phyloP scores from a whole-genome alignment of 352 stramenopile species.

The Phytophthora hybrid region DNA sequence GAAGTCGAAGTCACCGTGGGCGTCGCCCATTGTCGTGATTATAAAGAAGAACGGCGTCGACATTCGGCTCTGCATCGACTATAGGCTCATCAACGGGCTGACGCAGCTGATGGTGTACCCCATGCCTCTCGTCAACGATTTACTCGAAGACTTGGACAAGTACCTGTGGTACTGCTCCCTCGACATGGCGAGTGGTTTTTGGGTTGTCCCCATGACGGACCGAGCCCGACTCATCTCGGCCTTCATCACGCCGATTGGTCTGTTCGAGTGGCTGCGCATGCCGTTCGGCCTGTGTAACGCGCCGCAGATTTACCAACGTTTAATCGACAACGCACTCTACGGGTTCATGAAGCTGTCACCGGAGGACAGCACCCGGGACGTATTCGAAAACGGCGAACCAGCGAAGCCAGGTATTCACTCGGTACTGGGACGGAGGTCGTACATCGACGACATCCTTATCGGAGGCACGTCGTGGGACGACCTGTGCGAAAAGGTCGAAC shows the following conservation, averaged over 20 bases:
- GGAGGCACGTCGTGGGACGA: too few relatives aligned
- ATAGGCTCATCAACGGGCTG: too few relatives aligned
- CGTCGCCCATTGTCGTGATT: conserved; percentile 31
- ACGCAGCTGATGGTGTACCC: too few relatives aligned
- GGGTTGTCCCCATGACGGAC: conserved; percentile 28
- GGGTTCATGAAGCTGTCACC: neutral
- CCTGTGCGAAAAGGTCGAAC: neutral
- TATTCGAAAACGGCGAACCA: neutral
- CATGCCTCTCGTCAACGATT: too few relatives aligned
- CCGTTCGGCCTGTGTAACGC: conserved; percentile 32
- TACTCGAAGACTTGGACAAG: conserved; percentile 22
- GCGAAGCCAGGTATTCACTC: too few relatives aligned
- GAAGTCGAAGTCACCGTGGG: conserved; percentile 11
- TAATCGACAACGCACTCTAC: conserved; percentile 39
- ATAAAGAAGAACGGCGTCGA: conserved; percentile 26
- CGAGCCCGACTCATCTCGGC: conserved; percentile 25
- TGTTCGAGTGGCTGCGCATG: conserved; percentile 38
- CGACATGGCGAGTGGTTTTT: conserved; percentile 35
- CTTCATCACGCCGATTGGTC: conserved; percentile 30
- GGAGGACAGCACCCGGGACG: neutral
- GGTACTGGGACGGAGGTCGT: too few relatives aligned
- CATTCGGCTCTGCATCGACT: too few relatives aligned
- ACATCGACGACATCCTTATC: too few relatives aligned
- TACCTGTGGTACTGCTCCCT: conserved; percentile 30
- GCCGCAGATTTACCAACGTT: conserved; percentile 35